Base-by-base conservation (phyloP, 2,329 filamentous ascomycete species). In the Chaetomium strumarium region DNA sequence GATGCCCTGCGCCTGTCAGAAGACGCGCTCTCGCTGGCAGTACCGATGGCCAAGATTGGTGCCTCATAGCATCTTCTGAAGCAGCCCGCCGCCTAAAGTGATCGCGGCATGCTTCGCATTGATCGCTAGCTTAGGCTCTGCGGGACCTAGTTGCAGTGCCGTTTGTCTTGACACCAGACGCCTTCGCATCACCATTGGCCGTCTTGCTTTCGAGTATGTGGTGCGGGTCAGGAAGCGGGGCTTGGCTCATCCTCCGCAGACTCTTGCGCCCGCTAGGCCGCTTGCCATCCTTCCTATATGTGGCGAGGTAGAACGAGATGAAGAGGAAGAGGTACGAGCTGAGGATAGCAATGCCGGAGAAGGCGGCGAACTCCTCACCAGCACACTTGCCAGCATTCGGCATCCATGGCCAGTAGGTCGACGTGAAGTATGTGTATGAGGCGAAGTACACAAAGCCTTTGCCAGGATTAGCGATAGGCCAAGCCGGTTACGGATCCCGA, bases 251-350 rank as follows among this genome's bases (percentile, higher is more conserved):
- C 61, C 79, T 78, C 57, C 81, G 80, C 57, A 85, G 77, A 37
- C 80, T 79, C 78, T 92, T 93, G 72, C 88, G 91, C 65, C 88
- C 88, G 63, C 85, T 90, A 64, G 80, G 78, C 55, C 79, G 82
- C 78, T 90, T 92, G 70, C 83, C 81, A 57, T 86, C 84, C 78
- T 90, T 91, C 77, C 86, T 88, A 78, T 99, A 99, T 57, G 92
- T 99, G 61, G 90, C 90, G 63, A 95, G 80, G 81, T 97, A 99
- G 85, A 99, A 99, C 47, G 87, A 92, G 75, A 99, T 96, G 84
- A 99, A 99, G 62, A 99, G 88, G 59, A 97, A 80, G 55, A 99
- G 83, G 82, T 97, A 99, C 31, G 90, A 95, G 74, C 83, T 91
- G 68, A 99, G 78, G 65, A 96, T 95, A 61, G 79, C 88, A 63